Conservation (phyloP, 345 rosid genomes). For the Rhodamnia rubescens region DNA sequence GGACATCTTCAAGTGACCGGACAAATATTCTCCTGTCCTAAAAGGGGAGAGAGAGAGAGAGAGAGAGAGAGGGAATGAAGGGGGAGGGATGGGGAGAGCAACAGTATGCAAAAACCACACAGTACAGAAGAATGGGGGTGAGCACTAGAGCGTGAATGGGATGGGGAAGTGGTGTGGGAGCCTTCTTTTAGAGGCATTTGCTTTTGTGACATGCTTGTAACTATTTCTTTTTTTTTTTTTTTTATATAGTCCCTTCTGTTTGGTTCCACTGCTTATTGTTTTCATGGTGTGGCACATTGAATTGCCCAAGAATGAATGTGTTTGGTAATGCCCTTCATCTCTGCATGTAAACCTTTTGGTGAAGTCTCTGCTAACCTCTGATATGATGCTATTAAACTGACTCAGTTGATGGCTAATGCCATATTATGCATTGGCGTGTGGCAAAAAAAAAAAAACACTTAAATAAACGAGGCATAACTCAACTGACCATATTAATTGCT, state of each 20-base stretch:
- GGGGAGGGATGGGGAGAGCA: not conserved
- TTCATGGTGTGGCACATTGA: not conserved
- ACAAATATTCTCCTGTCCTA: not conserved
- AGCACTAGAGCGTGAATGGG: not conserved
- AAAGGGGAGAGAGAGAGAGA: not conserved
- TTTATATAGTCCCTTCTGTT: not conserved
- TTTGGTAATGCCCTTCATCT: not conserved
- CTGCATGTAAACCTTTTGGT: not conserved
- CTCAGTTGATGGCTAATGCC: not conserved
- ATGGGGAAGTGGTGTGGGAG: not conserved
- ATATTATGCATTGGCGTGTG: not conserved
- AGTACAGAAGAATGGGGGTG: not conserved
- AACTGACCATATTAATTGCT: not conserved
- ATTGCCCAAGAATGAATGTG: not conserved
- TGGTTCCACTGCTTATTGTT: not conserved
- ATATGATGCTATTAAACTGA: not conserved
- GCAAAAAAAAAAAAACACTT: not conserved
- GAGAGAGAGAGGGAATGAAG: not conserved
- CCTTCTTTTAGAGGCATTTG: not conserved
- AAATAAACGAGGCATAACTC: not conserved
- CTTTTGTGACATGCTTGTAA: not conserved
- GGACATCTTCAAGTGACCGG: not conserved
- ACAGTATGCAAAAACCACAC: not conserved
- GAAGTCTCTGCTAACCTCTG: not conserved
- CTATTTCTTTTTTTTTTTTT: not conserved